Base-by-base conservation (phyloP, 2,329 filamentous ascomycete genomes). In the Fusarium sp. region DNA sequence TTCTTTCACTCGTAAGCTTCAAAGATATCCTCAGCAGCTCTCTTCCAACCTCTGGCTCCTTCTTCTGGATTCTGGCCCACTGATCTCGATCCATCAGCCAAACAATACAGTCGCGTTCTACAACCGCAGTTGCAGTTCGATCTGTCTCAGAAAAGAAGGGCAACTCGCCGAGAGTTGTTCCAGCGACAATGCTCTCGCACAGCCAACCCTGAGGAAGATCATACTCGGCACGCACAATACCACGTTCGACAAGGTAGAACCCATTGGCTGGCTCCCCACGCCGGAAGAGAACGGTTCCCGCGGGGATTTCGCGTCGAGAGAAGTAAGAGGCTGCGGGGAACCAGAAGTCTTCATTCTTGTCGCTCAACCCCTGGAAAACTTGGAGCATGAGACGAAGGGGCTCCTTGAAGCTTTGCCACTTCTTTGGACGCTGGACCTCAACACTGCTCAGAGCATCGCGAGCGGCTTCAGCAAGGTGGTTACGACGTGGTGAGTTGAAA, bases 331-430 rank as follows among this genome's bases (percentile, higher is more conserved):
- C 88, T 0, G 90, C 90, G 3, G 88, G 88, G 78, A 94, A 95
- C 96, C 96, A 99, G 76, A 98, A 98, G 78, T 97, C 94, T 77
- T 97, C 94, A 74, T 95, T 96, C 77, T 92, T 89, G 51, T 88
- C 83, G 50, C 92, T 96, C 14, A 97, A 83, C 42, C 93, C 92
- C 75, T 96, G 91, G 80, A 99, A 98, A n/a, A 96, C 93, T 76
- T 97, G 95, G 23, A 99, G 85, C 78, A 99, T 93, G 45, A 99
- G 88, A 3, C 93, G 91, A 10, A 98, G 87, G 0, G 96, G 96
- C 76, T 97, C 94, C 69, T 92, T 92, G 77, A 97, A 96, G 70
- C 89, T 88, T 73, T 91, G 89, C 91, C 94, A 98, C 74, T 89
- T 91, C 3, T 87, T 84, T 20, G 87, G 82, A 7, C 85, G 82